Evolutionary conservation across 148 eudicot species (phyloP).

Genomic region (Suaeda aralocaspica): DNA sequence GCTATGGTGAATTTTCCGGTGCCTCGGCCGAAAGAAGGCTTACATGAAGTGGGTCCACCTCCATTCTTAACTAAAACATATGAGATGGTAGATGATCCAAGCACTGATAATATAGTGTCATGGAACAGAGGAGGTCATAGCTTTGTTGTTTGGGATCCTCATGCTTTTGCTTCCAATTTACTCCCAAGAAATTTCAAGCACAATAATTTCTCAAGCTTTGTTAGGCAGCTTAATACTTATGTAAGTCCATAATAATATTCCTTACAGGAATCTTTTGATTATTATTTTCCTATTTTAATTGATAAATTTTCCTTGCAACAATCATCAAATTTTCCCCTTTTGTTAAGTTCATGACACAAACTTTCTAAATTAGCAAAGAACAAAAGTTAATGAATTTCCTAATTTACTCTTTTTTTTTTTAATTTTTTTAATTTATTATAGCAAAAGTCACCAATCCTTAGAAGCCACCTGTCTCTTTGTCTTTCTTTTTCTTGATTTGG

Average conservation of each 20-base stretch:
- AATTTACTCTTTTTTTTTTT: neutral
- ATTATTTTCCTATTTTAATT: neutral
- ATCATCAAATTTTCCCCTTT: neutral
- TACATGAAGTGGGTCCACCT: constrained; percentile 75
- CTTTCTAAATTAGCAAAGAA: neutral
- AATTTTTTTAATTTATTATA: too few species aligned
- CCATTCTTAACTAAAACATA: constrained; percentile 80
- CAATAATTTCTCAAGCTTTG: constrained; percentile 86
- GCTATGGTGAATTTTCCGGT: constrained; percentile 21
- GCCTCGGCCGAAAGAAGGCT: constrained; percentile 78
- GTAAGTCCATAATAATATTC: constrained; percentile 40
- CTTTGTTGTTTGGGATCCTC: constrained; percentile 88
- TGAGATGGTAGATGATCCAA: constrained; percentile 82
- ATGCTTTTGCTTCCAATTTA: constrained; percentile 60
- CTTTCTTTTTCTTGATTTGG: constrained; percentile 9
- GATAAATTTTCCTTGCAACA: neutral
- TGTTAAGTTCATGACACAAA: neutral
- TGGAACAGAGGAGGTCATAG: constrained; percentile 86
- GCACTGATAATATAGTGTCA: constrained; percentile 49
- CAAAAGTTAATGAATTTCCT: neutral
- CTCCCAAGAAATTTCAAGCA: constrained; percentile 86
- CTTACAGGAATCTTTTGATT: neutral
- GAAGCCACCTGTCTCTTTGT: constrained; percentile 12
- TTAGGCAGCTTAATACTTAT: constrained; percentile 92
- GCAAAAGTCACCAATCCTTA: neutral